Evolutionary conservation across 1,139 yeast genomes (phyloP).

Genomic region (Saccharomyces hybrid): DNA sequence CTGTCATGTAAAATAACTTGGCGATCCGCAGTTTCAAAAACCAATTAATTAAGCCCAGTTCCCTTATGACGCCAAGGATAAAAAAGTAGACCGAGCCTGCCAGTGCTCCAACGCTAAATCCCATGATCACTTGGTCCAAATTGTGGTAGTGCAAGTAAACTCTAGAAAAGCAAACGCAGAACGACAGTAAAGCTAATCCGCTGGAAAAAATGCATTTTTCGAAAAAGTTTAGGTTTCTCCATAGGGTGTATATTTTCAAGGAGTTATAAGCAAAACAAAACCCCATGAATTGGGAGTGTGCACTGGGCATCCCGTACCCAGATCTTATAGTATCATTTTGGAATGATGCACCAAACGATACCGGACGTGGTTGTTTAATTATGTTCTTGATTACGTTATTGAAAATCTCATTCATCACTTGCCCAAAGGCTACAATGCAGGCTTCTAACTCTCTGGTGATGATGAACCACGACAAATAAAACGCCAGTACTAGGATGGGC

Average conservation of each 20-base stretch:
- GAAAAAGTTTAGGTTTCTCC: slow-evolving; percentile 31
- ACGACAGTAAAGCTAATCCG: slow-evolving; percentile 30
- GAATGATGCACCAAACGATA: slow-evolving; percentile 44
- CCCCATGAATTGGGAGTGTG: slow-evolving; percentile 95
- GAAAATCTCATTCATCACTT: slow-evolving; percentile 64
- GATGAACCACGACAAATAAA: slow-evolving; percentile 78
- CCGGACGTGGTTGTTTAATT: slow-evolving; percentile 72
- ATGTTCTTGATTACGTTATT: slow-evolving; percentile 62
- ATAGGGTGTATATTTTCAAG: slow-evolving; percentile 35
- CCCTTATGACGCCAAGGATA: slow-evolving; percentile 46
- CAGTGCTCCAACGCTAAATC: slow-evolving; percentile 53
- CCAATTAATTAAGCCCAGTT: slow-evolving; percentile 55
- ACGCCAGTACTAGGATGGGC: slow-evolving; percentile 77
- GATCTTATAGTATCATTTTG: slow-evolving; percentile 41
- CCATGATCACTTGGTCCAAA: slow-evolving; percentile 63
- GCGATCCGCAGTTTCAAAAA: slow-evolving; percentile 44
- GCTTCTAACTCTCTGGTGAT: slow-evolving; percentile 82
- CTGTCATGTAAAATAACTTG: slow-evolving; percentile 47
- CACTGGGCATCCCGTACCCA: slow-evolving; percentile 94
- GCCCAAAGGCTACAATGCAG: slow-evolving; percentile 78
- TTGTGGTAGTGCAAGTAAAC: slow-evolving; percentile 77
- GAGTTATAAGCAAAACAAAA: slow-evolving; percentile 56
- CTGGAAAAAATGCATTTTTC: slow-evolving; percentile 28
- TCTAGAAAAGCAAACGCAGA: slow-evolving; percentile 62
- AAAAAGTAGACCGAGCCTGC: slow-evolving; percentile 56